These are phyloP conservation scores for Adansonia madagascariensis DNA, from an alignment of 441 rosid genomes.

Conservation along the genomic window DNA sequence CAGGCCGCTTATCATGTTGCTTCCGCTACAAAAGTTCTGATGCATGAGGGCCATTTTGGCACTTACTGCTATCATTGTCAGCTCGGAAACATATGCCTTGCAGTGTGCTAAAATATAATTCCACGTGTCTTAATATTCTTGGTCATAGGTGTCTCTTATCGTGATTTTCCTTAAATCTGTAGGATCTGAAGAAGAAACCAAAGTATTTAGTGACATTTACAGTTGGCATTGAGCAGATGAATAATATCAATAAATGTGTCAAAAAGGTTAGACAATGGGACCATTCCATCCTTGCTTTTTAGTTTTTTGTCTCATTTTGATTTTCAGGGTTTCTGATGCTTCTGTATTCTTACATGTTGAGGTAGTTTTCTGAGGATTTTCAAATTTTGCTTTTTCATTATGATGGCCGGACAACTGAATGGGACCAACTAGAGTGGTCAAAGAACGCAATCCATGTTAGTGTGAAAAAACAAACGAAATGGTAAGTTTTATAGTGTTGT, in stretches of 20 bases:
- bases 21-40: background rate
- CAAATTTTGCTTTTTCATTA: slow-evolving; percentile 72
- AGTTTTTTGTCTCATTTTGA: slow-evolving; percentile 9
- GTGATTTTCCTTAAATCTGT: slow-evolving; percentile 32
- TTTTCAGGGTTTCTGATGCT: slow-evolving; percentile 33
- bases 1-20: background rate
- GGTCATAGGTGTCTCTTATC: background rate
- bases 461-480: slow-evolving; percentile 66
- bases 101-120: background rate
- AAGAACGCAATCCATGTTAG: slow-evolving; percentile 69
- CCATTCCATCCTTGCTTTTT: slow-evolving; percentile 10
- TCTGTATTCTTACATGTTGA: slow-evolving; percentile 30
- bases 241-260: slow-evolving; percentile 56
- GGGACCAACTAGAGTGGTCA: slow-evolving; percentile 79
- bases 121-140: background rate
- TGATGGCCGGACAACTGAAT: slow-evolving; percentile 70
- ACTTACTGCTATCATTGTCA: background rate
- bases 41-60: background rate
- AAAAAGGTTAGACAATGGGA: slow-evolving; percentile 54
- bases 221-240: slow-evolving; percentile 64
- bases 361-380: slow-evolving; percentile 69
- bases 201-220: slow-evolving; percentile 68
- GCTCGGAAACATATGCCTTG: background rate
- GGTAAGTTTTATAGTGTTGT: slow-evolving; percentile 43
- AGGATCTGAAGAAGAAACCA: slow-evolving; percentile 73